Evolutionary conservation across 1,284 basidiomycete genomes (phyloP), one percentile per base, ranked within the genome.

Genomic region (Heterobasidion annosum): DNA sequence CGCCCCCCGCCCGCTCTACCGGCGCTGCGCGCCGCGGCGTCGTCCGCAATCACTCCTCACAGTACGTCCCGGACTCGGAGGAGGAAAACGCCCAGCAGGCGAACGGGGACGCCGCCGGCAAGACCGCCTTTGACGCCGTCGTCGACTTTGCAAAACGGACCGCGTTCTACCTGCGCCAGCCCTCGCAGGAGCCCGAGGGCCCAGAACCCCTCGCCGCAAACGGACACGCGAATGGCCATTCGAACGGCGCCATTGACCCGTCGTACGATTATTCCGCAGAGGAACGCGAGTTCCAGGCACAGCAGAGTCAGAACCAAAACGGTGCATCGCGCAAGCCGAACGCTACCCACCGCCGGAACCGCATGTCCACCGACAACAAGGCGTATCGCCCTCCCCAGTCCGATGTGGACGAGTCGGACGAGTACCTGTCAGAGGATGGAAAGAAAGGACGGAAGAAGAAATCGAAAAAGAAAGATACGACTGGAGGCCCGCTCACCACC

Each of bases 241-340:
- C 74, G 13, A 57, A 63, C 54, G 59, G 59, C 47, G n/a, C n/a
- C 15, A 62, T 62, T 55, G 62, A 80, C 51, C 75, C 81, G 50
- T 72, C 78, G 5, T 90, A 91, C 65, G 87, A 88, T 64, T 92
- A 91, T 63, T 78, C 80, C 9, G 79, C 76, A 6, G 88, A 92
- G 64, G 87, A 91, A 62, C 74, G 74, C 49, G 81, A 83, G 32
- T 85, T 72, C 58, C 59, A 77, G 68, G 34, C 43, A 4, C 32
- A 34, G 19, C n/a, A 35, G 25, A 73, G 35, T 32, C 54, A 57
- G 33, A 53, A 44, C 15, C 63, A 65, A 48, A 57, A 52, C 10
- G 51, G 57, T n/a, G 34, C 58, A 8, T 52, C 58, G 62, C 68
- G 48, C 68, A 73, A 58, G 73, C 67, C 56, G 56, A 68, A 2